Evolutionary conservation across 495 filamentous ascomycete species (phyloP), one percentile per base, ranked within the genome.

Genomic region (Tuber umbilicatum): DNA sequence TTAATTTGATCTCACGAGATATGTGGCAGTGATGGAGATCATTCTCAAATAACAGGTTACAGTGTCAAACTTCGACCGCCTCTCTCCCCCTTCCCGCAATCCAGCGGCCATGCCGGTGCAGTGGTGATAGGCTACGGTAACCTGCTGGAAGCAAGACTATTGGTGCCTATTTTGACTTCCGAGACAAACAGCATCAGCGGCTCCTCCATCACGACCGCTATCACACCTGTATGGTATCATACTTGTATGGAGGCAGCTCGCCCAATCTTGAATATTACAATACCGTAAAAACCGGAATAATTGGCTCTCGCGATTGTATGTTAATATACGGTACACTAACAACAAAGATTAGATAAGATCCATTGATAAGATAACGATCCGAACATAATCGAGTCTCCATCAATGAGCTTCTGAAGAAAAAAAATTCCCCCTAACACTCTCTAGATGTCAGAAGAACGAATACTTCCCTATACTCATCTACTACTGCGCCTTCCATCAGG

Each of bases 401-500:
- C 6, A n/a, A 43, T 55, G 71, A 73, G 27, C 45, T 45, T 38
- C 71, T 7, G 14, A 73, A 35, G 69, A 73, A 73, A 55, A 31
- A 27, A 31, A 45, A 4, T 47, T 72, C 23, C n/a, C 12, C 55
- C n/a, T 9, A 31, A 12, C 3, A 31, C 55, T 35, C 55, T 35
- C 12, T 14, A 64, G 35, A 64, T 64, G 55, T 16, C 35, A 23
- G 79, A 75, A 37, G 80, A 81, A 68, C 79, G 72, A 74, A 82
- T 82, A 21, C 81, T 82, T 70, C 81, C 81, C 12, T 42, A 79
- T 64, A 73, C 78, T 7, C 71, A 79, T 17, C 78, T 81, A 9
- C 75, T 82, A 47, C 73, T 82, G 35, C 75, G 75, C n/a, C 78
- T 82, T 7, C 81, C 81, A 50, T 78, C 74, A n/a, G 76, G 75